These are phyloP conservation scores for Kwoniella sp. DNA, from an alignment of 768 basidiomycete species.

Conservation along the genomic window DNA sequence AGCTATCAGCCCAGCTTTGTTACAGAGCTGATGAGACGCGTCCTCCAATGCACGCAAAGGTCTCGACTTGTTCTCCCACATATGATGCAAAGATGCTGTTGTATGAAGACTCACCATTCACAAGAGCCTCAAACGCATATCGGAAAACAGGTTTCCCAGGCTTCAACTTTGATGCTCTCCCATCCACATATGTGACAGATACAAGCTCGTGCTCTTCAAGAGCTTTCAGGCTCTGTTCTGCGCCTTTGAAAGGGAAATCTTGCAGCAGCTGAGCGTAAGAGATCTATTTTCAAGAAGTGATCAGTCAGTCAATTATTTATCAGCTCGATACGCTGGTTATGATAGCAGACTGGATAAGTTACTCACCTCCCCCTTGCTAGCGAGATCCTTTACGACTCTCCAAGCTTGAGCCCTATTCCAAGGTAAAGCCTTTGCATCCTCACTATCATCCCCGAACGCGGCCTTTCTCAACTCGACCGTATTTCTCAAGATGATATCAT, in stretches of 20 bases:
- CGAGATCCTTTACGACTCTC: slow-evolving; percentile 73
- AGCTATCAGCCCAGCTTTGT: background rate
- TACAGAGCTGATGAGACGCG: no score
- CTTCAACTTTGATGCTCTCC: slow-evolving; percentile 77
- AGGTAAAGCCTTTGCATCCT: slow-evolving; percentile 76
- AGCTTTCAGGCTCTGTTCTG: slow-evolving; percentile 73
- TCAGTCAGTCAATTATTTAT: no score
- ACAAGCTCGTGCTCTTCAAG: slow-evolving; percentile 88
- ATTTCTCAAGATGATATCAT: slow-evolving; percentile 80
- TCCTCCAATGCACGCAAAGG: no score
- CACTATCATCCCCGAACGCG: slow-evolving; percentile 87
- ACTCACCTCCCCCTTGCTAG: slow-evolving; percentile 62
- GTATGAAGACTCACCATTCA: slow-evolving; percentile 63
- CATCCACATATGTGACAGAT: slow-evolving; percentile 73
- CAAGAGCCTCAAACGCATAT: slow-evolving; percentile 79
- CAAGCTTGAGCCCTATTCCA: slow-evolving; percentile 91
- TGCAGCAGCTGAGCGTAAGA: slow-evolving; percentile 79
- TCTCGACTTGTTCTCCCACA: no score
- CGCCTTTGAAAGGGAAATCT: slow-evolving; percentile 88
- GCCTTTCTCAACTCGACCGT: slow-evolving; percentile 83
- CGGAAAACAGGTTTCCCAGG: slow-evolving; percentile 90
- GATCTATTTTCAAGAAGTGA: slow-evolving; percentile 61
- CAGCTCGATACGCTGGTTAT: no score
- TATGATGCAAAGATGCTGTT: background rate
- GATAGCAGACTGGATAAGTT: background rate